Evolutionary conservation across 306 rosid species (phyloP).

Genomic region (Medicago arabica): DNA sequence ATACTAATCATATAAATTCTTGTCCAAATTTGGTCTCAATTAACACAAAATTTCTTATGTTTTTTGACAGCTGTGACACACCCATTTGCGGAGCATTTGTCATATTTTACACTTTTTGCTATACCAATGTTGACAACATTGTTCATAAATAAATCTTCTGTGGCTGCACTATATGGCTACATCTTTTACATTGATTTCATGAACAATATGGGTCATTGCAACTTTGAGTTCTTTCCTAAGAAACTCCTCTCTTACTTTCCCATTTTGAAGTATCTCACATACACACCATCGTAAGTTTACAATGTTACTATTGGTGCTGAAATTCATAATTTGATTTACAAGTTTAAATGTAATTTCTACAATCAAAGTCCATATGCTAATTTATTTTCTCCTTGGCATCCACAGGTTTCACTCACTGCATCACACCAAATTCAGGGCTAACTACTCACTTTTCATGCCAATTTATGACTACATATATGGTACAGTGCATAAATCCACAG

Average conservation of each 20-base stretch:
- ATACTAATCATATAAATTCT: too few relatives aligned
- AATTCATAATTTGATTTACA: too few relatives aligned
- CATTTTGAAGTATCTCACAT: constrained; percentile 60
- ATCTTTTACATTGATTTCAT: constrained; percentile 60
- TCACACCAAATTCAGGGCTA: constrained; percentile 73
- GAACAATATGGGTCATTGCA: constrained; percentile 89
- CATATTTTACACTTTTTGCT: constrained; percentile 57
- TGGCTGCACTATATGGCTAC: constrained; percentile 11
- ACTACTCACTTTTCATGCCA: constrained; percentile 78
- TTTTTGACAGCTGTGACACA: constrained; percentile 65
- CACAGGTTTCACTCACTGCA: constrained; percentile 74
- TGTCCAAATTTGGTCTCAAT: too few relatives aligned
- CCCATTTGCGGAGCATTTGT: constrained; percentile 73
- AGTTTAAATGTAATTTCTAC: constrained; percentile 33
- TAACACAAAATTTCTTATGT: neutral
- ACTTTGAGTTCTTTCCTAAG: constrained; percentile 62
- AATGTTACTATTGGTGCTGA: too few relatives aligned
- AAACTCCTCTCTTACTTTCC: constrained; percentile 51
- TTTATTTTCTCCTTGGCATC: neutral
- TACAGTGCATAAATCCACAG: constrained; percentile 57
- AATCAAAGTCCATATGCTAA: neutral
- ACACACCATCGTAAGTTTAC: constrained; percentile 71
- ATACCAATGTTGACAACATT: constrained; percentile 54
- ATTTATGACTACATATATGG: constrained; percentile 68
- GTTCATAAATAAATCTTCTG: constrained; percentile 47